Evolutionary conservation across 1,139 yeast species (phyloP).

Genomic region (Diutina rugosa): DNA sequence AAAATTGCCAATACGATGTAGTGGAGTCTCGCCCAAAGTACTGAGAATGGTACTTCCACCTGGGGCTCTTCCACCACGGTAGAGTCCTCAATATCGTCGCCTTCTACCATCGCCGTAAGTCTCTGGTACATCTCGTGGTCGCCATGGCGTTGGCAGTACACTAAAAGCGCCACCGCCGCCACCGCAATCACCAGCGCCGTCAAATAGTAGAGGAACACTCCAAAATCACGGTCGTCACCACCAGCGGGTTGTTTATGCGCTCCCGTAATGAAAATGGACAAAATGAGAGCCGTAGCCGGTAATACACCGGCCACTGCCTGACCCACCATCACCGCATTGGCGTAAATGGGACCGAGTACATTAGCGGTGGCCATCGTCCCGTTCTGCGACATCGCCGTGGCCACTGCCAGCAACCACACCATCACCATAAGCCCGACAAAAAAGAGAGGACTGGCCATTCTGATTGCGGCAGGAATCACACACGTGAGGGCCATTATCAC

Average conservation of each 20-base stretch:
- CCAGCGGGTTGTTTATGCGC: slow-evolving; percentile 7
- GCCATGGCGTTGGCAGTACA: slow-evolving; percentile 6
- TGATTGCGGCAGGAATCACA: slow-evolving; percentile 25
- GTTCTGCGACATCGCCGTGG: slow-evolving; percentile 71
- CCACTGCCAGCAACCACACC: slow-evolving; percentile 47
- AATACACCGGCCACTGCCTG: slow-evolving; percentile 90
- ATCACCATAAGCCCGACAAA: slow-evolving; percentile 40
- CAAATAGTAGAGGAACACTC: slow-evolving; percentile 53
- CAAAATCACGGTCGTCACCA: slow-evolving; percentile 11
- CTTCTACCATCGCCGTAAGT: background rate
- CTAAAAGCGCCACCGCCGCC: slow-evolving; percentile 29
- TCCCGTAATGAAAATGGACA: slow-evolving; percentile 39
- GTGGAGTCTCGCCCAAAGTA: slow-evolving; percentile 46
- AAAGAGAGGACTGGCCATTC: slow-evolving; percentile 25
- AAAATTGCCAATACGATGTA: slow-evolving; percentile 60
- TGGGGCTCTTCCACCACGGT: slow-evolving; percentile 3
- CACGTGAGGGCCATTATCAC: slow-evolving; percentile 37
- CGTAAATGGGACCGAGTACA: slow-evolving; percentile 62
- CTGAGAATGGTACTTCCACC: slow-evolving; percentile 30
- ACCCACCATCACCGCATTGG: slow-evolving; percentile 88
- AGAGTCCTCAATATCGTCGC: background rate
- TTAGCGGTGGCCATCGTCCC: slow-evolving; percentile 85
- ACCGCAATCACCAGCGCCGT: slow-evolving; percentile 55
- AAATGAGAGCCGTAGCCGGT: slow-evolving; percentile 66
- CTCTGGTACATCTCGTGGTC: background rate